Percentiles rank a stretch among this genome's conserved stretches.
Conservation (phyloP, 148 eudicot species). For the Chenopodium berlandieri region DNA sequence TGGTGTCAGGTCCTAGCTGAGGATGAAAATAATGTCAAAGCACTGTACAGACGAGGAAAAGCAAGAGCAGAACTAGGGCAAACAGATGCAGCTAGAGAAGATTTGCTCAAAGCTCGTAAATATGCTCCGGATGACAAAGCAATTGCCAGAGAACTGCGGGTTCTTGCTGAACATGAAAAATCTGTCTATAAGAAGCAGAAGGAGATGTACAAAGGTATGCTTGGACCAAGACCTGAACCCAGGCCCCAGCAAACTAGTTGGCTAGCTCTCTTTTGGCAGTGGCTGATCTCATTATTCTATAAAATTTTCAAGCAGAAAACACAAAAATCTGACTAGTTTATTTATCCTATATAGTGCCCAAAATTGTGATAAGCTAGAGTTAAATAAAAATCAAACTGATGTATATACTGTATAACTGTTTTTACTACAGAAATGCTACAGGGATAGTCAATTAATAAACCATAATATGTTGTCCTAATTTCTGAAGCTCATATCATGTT, state of each 20-base stretch:
- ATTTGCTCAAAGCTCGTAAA: constrained; percentile 84
- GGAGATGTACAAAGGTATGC: constrained; percentile 77
- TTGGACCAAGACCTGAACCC: constrained; percentile 79
- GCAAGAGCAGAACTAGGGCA: constrained; percentile 93
- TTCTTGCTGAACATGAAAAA: constrained; percentile 69
- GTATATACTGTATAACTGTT: neutral
- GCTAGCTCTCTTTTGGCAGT: constrained; percentile 68
- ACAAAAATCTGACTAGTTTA: constrained; percentile 47
- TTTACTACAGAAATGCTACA: neutral
- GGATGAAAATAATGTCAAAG: constrained; percentile 86
- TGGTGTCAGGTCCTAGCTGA: constrained; percentile 63
- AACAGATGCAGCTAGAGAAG: constrained; percentile 88
- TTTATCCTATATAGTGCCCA: neutral
- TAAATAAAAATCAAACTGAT: neutral
- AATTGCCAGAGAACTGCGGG: constrained; percentile 60
- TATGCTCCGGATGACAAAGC: constrained; percentile 84
- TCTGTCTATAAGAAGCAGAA: constrained; percentile 34
- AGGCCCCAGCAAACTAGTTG: constrained; percentile 51
- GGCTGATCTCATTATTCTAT: constrained; percentile 58
- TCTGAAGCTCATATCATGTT: no score
- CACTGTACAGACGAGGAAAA: constrained; percentile 85
- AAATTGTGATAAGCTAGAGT: neutral
- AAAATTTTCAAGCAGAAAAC: constrained; percentile 47
- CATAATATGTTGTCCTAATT: no score
- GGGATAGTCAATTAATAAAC: no score